Conservation (phyloP, 148 eudicot species). For the Suaeda aralocaspica region DNA sequence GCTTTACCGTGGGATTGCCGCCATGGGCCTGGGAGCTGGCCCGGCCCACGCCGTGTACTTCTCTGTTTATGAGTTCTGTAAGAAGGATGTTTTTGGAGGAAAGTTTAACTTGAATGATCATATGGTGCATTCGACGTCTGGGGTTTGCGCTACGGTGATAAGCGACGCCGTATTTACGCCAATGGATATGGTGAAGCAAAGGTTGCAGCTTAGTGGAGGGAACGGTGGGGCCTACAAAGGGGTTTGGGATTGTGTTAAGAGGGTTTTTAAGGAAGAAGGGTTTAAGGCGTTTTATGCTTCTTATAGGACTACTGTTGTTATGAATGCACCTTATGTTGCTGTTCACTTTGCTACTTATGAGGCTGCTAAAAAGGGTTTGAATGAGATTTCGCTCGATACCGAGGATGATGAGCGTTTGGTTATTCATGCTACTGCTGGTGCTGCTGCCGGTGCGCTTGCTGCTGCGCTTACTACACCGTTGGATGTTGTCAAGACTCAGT, state of each 20-base stretch:
- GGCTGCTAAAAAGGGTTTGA: slow-evolving; percentile 74
- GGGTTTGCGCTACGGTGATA: slow-evolving; percentile 80
- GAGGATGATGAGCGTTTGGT: slow-evolving; percentile 61
- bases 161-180: slow-evolving; percentile 95
- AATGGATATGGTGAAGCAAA: slow-evolving; percentile 96
- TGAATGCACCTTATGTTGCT: slow-evolving; percentile 92
- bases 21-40: slow-evolving; percentile 96
- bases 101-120: slow-evolving; percentile 49
- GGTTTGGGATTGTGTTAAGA: slow-evolving; percentile 63
- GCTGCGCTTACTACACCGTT: slow-evolving; percentile 74
- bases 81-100: slow-evolving; percentile 43
- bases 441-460: slow-evolving; percentile 84
- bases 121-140: slow-evolving; percentile 62
- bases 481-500: slow-evolving; percentile 95
- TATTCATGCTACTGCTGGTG: slow-evolving; percentile 96
- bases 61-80: slow-evolving; percentile 73
- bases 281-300: slow-evolving; percentile 77
- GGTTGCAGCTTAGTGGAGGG: slow-evolving; percentile 63
- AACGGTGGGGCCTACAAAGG: slow-evolving; percentile 62
- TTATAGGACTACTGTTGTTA: slow-evolving; percentile 77
- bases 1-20: slow-evolving; percentile 75
- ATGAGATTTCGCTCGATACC: slow-evolving; percentile 49
- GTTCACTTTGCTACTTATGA: slow-evolving; percentile 90
- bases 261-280: slow-evolving; percentile 81
- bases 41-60: slow-evolving; percentile 95